Evolutionary conservation across 331 rosid genomes (phyloP), one percentile per base, ranked within the genome.

Genomic region (Quercus phellos): DNA sequence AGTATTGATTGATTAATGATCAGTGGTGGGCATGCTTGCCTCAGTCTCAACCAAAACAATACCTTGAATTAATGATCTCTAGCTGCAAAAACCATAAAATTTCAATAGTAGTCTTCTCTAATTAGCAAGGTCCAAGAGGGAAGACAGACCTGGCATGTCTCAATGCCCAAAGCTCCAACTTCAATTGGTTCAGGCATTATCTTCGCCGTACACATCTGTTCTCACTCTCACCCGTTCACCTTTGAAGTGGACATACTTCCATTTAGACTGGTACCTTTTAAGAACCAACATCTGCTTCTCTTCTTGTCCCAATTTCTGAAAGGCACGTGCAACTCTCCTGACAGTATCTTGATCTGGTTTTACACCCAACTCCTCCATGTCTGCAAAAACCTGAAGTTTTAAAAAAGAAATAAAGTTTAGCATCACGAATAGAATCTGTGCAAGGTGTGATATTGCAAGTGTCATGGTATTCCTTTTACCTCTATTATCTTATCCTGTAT

Each of bases 331-430:
- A 54, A 94, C 93, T 85, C 92, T 81, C 84, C 85, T 68, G 46
- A 94, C 89, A 6, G 98, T 91, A 76, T 92, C 99, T 85, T 92
- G 93, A 70, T 94, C 98, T 11, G 98, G 96, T 80, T 80, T 94
- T 73, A 91, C 86, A 14, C 80, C 83, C 81, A 94, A 83, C 80
- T 92, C 97, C 84, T 90, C 97, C 98, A 94, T 91, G 80, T 94
- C 99, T 51, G 93, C 91, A 77, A 94, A 94, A 66, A 92, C 86
- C 98, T 91, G 85, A 53, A 78, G 70, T 71, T 79, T 26, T 77
- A 38, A 29, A 46, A 53, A 79, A 74, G 51, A 74, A 30, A 4
- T 16, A 46, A 71, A 70, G 51, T 79, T 30, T 53, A 64, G 74
- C 46, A 70, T 67, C 81, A 67, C 4, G 74, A 19, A 26, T 4